Evolutionary conservation across 139 green algal genomes (phyloP).

Genomic region (Pleodorina starrii): DNA sequence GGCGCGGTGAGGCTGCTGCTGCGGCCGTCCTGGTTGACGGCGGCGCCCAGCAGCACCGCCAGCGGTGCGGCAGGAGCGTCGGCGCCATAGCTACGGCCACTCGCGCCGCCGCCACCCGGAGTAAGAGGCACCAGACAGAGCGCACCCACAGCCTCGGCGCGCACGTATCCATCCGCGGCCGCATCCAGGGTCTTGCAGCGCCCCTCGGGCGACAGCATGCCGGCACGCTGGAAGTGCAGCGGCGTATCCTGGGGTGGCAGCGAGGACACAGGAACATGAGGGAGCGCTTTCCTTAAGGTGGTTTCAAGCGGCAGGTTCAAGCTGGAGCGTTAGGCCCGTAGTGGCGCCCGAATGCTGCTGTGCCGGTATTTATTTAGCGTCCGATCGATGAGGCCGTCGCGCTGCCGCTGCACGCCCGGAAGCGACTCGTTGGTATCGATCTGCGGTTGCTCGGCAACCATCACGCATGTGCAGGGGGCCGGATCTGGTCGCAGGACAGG

Average conservation of each 20-base stretch:
- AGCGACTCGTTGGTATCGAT: no score
- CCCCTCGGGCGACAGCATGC: slow-evolving; percentile 84
- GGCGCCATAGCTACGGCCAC: not conserved
- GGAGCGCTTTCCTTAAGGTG: no score
- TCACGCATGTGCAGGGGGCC: no score
- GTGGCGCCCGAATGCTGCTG: no score
- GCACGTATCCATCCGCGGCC: slow-evolving; percentile 86
- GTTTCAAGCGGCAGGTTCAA: no score
- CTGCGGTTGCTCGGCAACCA: no score
- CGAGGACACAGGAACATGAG: no score
- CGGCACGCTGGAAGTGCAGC: slow-evolving; percentile 52
- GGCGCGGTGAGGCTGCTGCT: slow-evolving; percentile 90
- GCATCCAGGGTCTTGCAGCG: slow-evolving; percentile 91
- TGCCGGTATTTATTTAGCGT: no score
- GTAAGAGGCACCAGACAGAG: slow-evolving; percentile 50
- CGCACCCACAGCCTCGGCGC: slow-evolving; percentile 73
- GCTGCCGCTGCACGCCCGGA: no score
- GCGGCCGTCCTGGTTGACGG: slow-evolving; percentile 93
- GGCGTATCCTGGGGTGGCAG: slow-evolving; percentile 39
- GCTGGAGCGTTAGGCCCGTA: no score
- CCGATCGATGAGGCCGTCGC: no score
- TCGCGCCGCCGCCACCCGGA: not conserved
- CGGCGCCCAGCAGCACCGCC: slow-evolving; percentile 73
- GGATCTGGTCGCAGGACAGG: no score
- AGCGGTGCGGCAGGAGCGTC: not conserved